Evolutionary conservation across 1,139 yeast species (phyloP), one percentile per base, ranked within the genome.

Genomic region (Geotrichum fermentans): DNA sequence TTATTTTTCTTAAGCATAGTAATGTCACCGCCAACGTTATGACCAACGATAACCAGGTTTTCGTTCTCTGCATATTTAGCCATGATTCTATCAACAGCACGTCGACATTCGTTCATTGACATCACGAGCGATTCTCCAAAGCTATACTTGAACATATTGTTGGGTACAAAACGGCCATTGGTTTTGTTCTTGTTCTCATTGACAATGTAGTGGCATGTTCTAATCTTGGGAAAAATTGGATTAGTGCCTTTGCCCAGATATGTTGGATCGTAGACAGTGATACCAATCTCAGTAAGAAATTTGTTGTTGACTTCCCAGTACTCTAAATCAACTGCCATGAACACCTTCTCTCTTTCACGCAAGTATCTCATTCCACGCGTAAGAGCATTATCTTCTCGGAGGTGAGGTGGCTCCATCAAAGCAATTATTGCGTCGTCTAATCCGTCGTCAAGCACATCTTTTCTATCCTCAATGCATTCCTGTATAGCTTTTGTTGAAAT

Each of bases 261-360:
- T 24, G 43, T 38, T 5, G 92, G 90, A 55, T 82, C 86, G 61
- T 78, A 83, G 4, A 83, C 74, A 2, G 85, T 72, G 2, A 84
- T 65, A 2, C 94, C 94, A 43, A 83, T 74, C 61, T 84, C 94
- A 0, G 87, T 82, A 20, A 83, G 69, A 10, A 66, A 54, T 16
- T 66, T 58, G 8, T 65, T 68, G 52, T 73, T 64, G 21, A 65
- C 59, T 58, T 84, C 94, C 69, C 71, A 81, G 3, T 84, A 83
- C 61, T 84, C 92, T 10, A 82, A 70, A 61, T 84, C 92, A 18
- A 84, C 64, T 18, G 81, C 73, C 4, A 59, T 47, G 35, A 55
- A 55, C 7, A 55, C 33, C 22, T 40, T 47, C 17, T 34, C 13
- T 17, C 49, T 38, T 18, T 30, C 32, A 18, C 13, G n/a, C 17